Evolutionary conservation across 176 grass and related monocot species (phyloP).

Genomic region (Rhipidocladum racemiflorum): DNA sequence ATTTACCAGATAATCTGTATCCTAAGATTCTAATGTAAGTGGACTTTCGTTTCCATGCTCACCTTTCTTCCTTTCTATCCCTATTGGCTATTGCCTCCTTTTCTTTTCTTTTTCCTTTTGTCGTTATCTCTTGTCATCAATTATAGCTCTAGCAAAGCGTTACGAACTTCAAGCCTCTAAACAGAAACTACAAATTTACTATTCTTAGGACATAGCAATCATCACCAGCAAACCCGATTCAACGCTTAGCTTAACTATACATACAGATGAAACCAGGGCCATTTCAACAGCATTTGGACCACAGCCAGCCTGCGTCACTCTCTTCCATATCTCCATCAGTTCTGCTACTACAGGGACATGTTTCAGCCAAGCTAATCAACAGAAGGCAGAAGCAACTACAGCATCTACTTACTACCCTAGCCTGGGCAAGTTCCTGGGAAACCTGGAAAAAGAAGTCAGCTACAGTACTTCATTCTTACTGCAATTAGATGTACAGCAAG

Average conservation of each 20-base stretch:
- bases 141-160: neutral
- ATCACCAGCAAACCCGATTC: neutral
- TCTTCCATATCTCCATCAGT: neutral
- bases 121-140: neutral
- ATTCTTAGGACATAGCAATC: neutral
- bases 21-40: neutral
- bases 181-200: neutral
- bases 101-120: neutral
- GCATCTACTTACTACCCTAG: neutral
- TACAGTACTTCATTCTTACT: neutral
- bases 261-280: neutral
- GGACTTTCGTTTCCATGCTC: constrained; percentile 4
- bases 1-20: constrained; percentile 5
- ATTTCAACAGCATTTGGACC: neutral
- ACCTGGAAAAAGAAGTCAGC: neutral
- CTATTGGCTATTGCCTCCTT: neutral
- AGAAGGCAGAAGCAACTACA: neutral
- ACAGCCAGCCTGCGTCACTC: neutral
- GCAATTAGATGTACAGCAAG: neutral
- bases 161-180: neutral
- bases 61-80: neutral
- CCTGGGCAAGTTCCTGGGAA: neutral
- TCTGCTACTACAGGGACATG: neutral
- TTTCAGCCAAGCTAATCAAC: constrained; percentile 18
- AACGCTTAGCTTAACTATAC: neutral